These are phyloP conservation scores for Teratosphaeria nubilosa DNA, from an alignment of 2,329 filamentous ascomycete species.

Conservation along the genomic window DNA sequence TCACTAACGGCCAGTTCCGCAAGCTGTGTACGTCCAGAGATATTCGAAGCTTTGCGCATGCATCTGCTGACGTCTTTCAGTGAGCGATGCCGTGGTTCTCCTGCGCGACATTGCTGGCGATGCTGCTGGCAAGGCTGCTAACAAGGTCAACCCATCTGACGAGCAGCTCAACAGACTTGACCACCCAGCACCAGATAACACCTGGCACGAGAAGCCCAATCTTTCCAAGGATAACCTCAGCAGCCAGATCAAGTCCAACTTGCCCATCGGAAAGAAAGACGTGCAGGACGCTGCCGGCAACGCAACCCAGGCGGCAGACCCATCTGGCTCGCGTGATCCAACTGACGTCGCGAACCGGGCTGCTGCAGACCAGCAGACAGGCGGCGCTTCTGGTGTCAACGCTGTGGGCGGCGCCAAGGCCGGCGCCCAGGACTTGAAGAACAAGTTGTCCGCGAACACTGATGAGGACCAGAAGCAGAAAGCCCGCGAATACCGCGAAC, in stretches of 20 bases:
- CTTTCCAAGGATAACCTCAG: slow-evolving; percentile 57
- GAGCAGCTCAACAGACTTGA: slow-evolving; percentile 72
- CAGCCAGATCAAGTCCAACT: slow-evolving; percentile 53
- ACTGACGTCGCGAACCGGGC: slow-evolving; percentile 43
- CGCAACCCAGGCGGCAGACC: slow-evolving; percentile 48
- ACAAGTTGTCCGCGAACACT: slow-evolving; percentile 50
- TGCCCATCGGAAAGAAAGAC: slow-evolving; percentile 48
- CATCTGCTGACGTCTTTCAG: slow-evolving; percentile 26
- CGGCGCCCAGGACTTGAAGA: slow-evolving; percentile 40
- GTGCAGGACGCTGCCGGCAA: slow-evolving; percentile 49
- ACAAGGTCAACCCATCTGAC: slow-evolving; percentile 64
- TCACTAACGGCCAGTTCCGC: slow-evolving; percentile 93
- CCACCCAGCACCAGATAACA: slow-evolving; percentile 75
- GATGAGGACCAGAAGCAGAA: slow-evolving; percentile 49
- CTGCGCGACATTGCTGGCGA: slow-evolving; percentile 87
- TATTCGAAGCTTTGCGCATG: not conserved
- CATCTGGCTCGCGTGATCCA: slow-evolving; percentile 44
- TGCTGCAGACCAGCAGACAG: slow-evolving; percentile 43
- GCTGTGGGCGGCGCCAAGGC: slow-evolving; percentile 39
- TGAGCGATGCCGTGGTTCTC: slow-evolving; percentile 71
- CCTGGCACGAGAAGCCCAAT: slow-evolving; percentile 52
- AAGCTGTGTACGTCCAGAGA: slow-evolving; percentile 60
- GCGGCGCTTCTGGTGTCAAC: slow-evolving; percentile 39
- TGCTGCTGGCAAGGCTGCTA: slow-evolving; percentile 69
- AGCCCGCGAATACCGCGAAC: slow-evolving; percentile 34